Conservation (phyloP, 164 flowering plant species). For the Macadamia integrifolia region DNA sequence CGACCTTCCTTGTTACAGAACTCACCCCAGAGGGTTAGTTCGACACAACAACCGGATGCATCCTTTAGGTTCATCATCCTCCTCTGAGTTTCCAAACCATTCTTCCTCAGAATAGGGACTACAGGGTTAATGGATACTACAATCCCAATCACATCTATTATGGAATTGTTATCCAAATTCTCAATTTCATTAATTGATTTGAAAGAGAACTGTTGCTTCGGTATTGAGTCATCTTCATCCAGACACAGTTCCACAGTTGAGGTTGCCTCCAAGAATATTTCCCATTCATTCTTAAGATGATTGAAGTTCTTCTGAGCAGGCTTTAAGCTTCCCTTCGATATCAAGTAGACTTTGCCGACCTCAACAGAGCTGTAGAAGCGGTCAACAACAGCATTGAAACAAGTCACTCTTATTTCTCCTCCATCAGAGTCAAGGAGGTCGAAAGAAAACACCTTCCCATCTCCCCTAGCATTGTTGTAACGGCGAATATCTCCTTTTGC, state of each 20-base stretch:
- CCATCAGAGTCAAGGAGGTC: conserved; percentile 96
- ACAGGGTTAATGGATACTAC: conserved; percentile 78
- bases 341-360: conserved; percentile 79
- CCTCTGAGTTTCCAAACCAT: conserved; percentile 97
- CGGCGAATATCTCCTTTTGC: conserved; percentile 92
- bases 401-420: conserved; percentile 95
- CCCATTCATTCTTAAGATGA: conserved; percentile 95
- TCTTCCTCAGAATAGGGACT: conserved; percentile 80
- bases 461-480: conserved; percentile 94
- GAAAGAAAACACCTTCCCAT: conserved; percentile 98
- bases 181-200: conserved; percentile 80
- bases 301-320: conserved; percentile 95
- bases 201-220: conserved; percentile 80
- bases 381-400: conserved; percentile 91
- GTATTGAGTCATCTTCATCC: conserved; percentile 86
- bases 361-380: conserved; percentile 74
- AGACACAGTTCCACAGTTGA: conserved; percentile 75
- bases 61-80: conserved; percentile 76
- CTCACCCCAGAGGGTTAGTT: conserved; percentile 94
- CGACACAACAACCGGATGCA: conserved; percentile 63
- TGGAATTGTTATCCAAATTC: conserved; percentile 62
- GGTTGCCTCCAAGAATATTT: conserved; percentile 75
- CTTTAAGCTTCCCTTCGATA: conserved; percentile 88
- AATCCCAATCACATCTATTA: conserved; percentile 78
- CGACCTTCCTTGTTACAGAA: conserved; percentile 91